A percentile compares a stretch with the other conserved stretches of the same genome.
Evolutionary conservation across 768 basidiomycete species (phyloP).

Genomic region (Pulveroboletus sp.): DNA sequence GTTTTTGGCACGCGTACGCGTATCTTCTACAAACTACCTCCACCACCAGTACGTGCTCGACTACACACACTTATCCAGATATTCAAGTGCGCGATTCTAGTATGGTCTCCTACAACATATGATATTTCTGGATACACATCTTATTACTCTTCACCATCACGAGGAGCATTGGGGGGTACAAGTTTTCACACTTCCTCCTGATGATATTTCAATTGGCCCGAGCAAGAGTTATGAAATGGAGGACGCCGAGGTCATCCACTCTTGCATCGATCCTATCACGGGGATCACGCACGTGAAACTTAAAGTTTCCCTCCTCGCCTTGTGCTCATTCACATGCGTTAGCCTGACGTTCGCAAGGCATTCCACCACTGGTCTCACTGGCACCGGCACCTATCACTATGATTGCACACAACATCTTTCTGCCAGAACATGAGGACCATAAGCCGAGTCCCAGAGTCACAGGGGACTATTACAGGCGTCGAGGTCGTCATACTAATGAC

Average conservation of each 20-base stretch:
- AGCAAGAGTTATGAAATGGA: fast-evolving
- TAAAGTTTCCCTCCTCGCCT: too few relatives aligned
- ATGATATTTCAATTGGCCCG: background rate
- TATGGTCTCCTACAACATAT: background rate
- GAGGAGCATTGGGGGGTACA: background rate
- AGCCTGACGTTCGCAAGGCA: background rate
- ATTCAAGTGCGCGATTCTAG: too few relatives aligned
- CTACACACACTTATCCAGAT: too few relatives aligned
- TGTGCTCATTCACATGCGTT: background rate
- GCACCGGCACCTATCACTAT: too few relatives aligned
- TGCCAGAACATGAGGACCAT: too few relatives aligned
- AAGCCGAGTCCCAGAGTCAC: too few relatives aligned
- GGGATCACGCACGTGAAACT: background rate
- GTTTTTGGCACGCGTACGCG: constrained; percentile 2
- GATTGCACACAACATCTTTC: too few relatives aligned
- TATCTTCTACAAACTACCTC: background rate
- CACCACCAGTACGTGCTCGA: background rate
- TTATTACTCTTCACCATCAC: background rate
- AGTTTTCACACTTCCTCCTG: background rate
- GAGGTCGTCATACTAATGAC: too few relatives aligned
- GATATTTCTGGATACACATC: background rate
- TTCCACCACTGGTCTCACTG: too few relatives aligned
- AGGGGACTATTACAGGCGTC: too few relatives aligned
- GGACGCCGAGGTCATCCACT: background rate
- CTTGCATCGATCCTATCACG: background rate